A percentile compares a stretch with the other conserved stretches of the same genome.
Evolutionary conservation across 1,139 yeast species (phyloP).

Genomic region (Insectozyma bohioensis): DNA sequence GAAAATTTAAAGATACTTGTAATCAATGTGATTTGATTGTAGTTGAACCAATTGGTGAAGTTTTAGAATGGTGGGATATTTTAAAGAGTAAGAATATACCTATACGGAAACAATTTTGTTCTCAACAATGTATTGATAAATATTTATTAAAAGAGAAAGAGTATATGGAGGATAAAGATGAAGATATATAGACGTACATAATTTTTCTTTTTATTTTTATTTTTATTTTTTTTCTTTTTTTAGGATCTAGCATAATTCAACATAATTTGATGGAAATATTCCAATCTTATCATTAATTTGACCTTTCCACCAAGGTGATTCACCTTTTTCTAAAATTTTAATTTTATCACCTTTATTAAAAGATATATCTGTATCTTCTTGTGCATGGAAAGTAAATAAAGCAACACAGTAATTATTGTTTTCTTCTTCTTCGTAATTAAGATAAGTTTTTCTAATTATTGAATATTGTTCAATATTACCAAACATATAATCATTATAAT

Average conservation of each 20-base stretch:
- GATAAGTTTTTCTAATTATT: conserved; percentile 15
- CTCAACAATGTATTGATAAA: conserved; percentile 33
- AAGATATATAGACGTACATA: too few relatives aligned
- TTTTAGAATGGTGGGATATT: conserved; percentile 49
- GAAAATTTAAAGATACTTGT: conserved; percentile 38
- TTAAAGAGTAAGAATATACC: conserved; percentile 40
- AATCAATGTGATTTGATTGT: conserved; percentile 34
- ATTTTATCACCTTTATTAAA: conserved; percentile 52
- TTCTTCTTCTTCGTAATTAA: too few relatives aligned
- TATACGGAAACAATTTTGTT: conserved; percentile 39
- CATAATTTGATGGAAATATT: conserved; percentile 57
- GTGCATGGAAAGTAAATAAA: conserved; percentile 29
- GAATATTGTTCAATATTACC: conserved; percentile 20
- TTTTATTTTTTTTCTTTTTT: too few relatives aligned
- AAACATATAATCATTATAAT: conserved; percentile 14
- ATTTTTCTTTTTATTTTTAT: too few relatives aligned
- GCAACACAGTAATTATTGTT: conserved; percentile 34
- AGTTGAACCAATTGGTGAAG: conserved; percentile 45
- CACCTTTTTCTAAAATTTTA: conserved; percentile 37
- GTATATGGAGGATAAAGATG: too few relatives aligned
- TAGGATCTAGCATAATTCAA: too few relatives aligned
- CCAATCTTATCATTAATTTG: conserved; percentile 49
- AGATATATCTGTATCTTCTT: conserved; percentile 46
- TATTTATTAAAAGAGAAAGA: conserved; percentile 19
- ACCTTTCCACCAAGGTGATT: conserved; percentile 65